Percentiles rank a stretch among this genome's conserved stretches.
Conservation (phyloP, 2,329 filamentous ascomycete species). For the Penicillium frequentans region DNA sequence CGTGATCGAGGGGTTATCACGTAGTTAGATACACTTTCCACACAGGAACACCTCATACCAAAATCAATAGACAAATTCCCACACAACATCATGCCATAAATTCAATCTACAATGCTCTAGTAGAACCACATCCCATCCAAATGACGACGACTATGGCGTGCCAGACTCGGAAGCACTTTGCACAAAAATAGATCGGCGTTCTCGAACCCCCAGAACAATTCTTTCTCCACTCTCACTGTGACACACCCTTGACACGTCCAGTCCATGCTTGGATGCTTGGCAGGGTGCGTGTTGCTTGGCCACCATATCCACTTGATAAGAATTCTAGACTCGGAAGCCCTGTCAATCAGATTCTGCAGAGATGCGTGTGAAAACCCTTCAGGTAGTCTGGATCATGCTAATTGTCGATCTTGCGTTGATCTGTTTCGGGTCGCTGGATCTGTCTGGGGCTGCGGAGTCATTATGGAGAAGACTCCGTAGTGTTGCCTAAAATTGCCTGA, state of each 20-base stretch:
- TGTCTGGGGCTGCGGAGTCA: background rate
- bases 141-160: background rate
- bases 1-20: conserved; percentile 4
- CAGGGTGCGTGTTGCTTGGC: background rate
- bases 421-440: conserved; percentile 9
- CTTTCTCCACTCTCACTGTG: conserved; percentile 8
- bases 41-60: background rate
- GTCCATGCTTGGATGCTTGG: conserved; percentile 2
- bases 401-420: conserved; percentile 17
- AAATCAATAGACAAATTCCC: background rate
- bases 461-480: conserved; percentile 7
- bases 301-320: background rate
- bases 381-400: conserved; percentile 1
- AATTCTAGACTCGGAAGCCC: background rate
- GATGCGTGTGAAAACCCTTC: background rate
- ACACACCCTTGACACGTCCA: conserved; percentile 22
- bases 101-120: background rate
- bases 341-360: background rate
- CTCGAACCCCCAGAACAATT: conserved; percentile 4
- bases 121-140: background rate
- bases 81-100: background rate
- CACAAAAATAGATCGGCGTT: background rate
- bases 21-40: background rate
- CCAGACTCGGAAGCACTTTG: background rate
- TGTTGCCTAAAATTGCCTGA: background rate